Conservation (phyloP, 2,329 filamentous ascomycete genomes). For the Herpomyces periplanetae region DNA sequence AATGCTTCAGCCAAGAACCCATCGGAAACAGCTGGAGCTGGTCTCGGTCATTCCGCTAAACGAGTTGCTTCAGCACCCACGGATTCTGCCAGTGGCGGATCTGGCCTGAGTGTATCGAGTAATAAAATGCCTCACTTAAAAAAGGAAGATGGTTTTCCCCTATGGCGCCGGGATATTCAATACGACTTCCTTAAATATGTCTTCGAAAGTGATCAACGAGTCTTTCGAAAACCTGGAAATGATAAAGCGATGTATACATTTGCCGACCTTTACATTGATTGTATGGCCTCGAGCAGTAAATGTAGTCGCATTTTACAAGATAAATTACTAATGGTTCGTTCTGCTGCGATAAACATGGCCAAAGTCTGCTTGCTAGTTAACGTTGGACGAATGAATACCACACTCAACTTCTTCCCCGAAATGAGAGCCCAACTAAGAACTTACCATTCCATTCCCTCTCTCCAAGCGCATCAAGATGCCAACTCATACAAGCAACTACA, state of each 20-base stretch:
- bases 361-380: constrained; percentile 97
- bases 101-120: too few species aligned
- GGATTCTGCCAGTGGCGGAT: too few species aligned
- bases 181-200: constrained; percentile 46
- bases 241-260: constrained; percentile 32
- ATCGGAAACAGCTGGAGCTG: too few species aligned
- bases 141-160: constrained; percentile 50
- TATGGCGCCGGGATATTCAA: constrained; percentile 60
- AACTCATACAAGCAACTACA: constrained; percentile 93
- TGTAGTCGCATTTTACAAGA: constrained; percentile 94
- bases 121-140: constrained; percentile 54
- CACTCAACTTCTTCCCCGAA: constrained; percentile 91
- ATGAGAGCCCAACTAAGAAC: constrained; percentile 93
- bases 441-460: constrained; percentile 82
- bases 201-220: constrained; percentile 44
- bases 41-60: too few species aligned
- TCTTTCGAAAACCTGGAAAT: too few species aligned
- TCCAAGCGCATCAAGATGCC: constrained; percentile 74
- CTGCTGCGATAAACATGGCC: constrained; percentile 83
- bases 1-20: too few species aligned
- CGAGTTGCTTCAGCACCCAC: too few species aligned
- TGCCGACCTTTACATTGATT: constrained; percentile 86
- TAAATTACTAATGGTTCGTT: constrained; percentile 63
- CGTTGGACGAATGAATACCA: constrained; percentile 93
- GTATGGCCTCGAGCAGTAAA: constrained; percentile 93